Conservation (phyloP, 2,329 filamentous ascomycete species). For the Colletotrichum eremochloae region DNA sequence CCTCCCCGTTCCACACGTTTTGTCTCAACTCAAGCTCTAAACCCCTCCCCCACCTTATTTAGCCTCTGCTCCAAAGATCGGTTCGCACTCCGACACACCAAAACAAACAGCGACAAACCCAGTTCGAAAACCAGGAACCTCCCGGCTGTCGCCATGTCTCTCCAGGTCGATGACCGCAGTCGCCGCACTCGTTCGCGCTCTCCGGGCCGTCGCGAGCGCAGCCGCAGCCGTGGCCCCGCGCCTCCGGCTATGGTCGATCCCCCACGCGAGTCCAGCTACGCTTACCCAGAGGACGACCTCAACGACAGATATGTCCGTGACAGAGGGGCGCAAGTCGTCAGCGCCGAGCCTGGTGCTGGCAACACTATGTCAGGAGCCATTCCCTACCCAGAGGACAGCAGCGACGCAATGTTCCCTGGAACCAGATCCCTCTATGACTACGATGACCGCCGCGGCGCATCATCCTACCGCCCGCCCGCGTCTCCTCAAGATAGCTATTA, state of each 20-base stretch:
- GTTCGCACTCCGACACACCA: constrained; percentile 1
- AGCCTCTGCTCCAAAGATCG: constrained; percentile 12
- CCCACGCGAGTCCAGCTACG: constrained; percentile 58
- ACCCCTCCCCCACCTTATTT: constrained; percentile 10
- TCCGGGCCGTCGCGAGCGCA: constrained; percentile 55
- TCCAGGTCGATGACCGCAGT: constrained; percentile 60
- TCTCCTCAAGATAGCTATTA: constrained; percentile 53
- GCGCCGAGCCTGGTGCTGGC: constrained; percentile 33
- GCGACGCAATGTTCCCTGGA: constrained; percentile 55
- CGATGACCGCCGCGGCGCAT: constrained; percentile 49
- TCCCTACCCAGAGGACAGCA: constrained; percentile 57
- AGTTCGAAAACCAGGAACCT: constrained; percentile 16
- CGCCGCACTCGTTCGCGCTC: constrained; percentile 64
- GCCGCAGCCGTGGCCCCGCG: constrained; percentile 51
- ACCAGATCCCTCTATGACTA: constrained; percentile 55
- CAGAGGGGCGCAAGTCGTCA: constrained; percentile 40
- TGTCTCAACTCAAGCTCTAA: constrained; percentile 38
- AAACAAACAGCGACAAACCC: constrained; percentile 37
- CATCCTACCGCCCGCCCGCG: constrained; percentile 52
- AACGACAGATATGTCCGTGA: constrained; percentile 51
- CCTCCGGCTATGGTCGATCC: constrained; percentile 53
- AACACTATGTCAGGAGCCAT: constrained; percentile 45
- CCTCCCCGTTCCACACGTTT: constrained; percentile 30
- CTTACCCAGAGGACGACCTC: constrained; percentile 58
- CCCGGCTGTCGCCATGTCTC: constrained; percentile 59